Evolutionary conservation across 2,329 filamentous ascomycete species (phyloP), one percentile per base, ranked within the genome.

Genomic region (Colletotrichum sp.): DNA sequence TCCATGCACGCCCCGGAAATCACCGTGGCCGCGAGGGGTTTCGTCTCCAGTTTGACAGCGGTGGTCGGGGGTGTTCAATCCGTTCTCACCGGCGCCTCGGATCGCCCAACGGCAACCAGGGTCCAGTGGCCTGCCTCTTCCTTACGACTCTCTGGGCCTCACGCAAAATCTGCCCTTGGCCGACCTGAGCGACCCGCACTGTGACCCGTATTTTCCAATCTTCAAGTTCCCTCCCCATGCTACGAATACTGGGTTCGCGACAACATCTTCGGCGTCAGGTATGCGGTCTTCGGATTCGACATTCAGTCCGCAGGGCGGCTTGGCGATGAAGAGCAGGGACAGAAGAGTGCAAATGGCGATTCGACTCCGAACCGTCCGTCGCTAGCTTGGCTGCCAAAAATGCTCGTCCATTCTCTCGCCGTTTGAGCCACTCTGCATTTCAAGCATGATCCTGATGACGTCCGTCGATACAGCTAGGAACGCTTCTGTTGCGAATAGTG

Each of bases 121-220:
- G 24, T 26, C 21, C 16, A 26, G 34, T 21, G 49, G 8, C 36
- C 62, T 39, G 34, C 34, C 64, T 34, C 39, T 49, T 52, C 44
- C 44, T 52, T 3, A 21, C 44, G 44, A 52, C 36, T 39, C 21
- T 26, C 62, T 72, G 57, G 73, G 7, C 39, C 16, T 36, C 44
- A 26, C 32, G 64, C 44, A 65, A 65, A 65, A 24, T 52, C 57
- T 68, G 69, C 64, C 73, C 73, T 68, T 68, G 73, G 55, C 68
- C 57, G 32, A 68, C 73, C 69, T 76, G 73, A 73, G 36, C 34
- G 74, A 74, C 70, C 74, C 70, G 59, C 64, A 65, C 6, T 13
- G 10, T 39, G 67, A 60, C 55, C 67, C 67, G 55, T 52, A 62
- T 62, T 69, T 62, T 30, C 52, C 28, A 52, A 15, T 49, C 18